Percentiles rank a stretch among this genome's conserved stretches.
Evolutionary conservation across 1,139 yeast genomes (phyloP).

Genomic region (Pichia sp.): DNA sequence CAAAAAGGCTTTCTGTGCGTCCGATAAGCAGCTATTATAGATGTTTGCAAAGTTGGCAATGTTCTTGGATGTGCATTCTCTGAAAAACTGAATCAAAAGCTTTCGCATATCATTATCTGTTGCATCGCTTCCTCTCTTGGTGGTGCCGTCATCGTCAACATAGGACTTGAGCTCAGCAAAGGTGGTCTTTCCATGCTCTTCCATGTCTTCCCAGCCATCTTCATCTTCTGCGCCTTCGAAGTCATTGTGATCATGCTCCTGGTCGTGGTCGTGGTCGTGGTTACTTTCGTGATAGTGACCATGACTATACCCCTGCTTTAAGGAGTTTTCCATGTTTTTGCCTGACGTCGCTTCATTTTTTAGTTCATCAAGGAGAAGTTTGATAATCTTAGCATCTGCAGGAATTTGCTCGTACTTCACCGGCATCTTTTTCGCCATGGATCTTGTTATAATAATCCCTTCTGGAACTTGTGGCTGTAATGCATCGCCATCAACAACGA

Average conservation of each 20-base stretch:
- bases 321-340: conserved; percentile 29
- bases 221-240: conserved; percentile 46
- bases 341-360: conserved; percentile 50
- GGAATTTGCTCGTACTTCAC: conserved; percentile 60
- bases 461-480: conserved; percentile 50
- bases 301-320: conserved; percentile 4
- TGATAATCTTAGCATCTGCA: conserved; percentile 68
- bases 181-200: conserved; percentile 60
- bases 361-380: conserved; percentile 65
- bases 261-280: conserved; percentile 16
- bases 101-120: conserved; percentile 37
- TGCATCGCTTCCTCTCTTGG: conserved; percentile 20
- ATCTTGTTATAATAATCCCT: conserved; percentile 71
- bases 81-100: conserved; percentile 57
- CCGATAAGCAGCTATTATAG: neutral
- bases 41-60: neutral
- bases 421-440: conserved; percentile 71
- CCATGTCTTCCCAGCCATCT: conserved; percentile 84
- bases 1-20: neutral
- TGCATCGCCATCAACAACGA: conserved; percentile 73
- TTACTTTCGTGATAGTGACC: no score
- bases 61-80: conserved; percentile 47
- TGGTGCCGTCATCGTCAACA: conserved; percentile 33
- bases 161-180: conserved; percentile 56
- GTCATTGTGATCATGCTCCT: conserved; percentile 38